Percentiles rank a stretch among this genome's conserved stretches.
Conservation (phyloP, 73 alveolate species). For the Tetrahymena borealis region DNA sequence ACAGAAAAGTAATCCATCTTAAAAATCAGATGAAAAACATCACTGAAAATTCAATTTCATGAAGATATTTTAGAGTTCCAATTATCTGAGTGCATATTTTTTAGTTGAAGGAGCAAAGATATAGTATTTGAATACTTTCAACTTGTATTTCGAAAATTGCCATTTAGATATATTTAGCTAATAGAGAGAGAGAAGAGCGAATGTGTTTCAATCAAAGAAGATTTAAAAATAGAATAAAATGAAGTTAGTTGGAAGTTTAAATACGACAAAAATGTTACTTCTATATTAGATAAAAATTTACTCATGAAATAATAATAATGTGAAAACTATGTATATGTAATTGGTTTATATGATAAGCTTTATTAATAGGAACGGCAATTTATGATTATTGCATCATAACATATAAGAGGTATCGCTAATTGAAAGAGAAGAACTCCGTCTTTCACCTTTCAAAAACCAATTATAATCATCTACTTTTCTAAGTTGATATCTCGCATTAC, state of each 20-base stretch:
- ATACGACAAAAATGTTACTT: not conserved
- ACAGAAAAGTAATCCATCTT: too few relatives aligned
- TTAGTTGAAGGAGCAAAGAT: too few relatives aligned
- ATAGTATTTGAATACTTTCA: too few relatives aligned
- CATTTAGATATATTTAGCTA: too few relatives aligned
- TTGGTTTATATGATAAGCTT: not conserved
- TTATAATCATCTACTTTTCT: not conserved
- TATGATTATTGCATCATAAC: not conserved
- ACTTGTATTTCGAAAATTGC: too few relatives aligned
- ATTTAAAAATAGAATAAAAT: not conserved
- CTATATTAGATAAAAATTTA: not conserved
- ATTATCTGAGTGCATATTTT: too few relatives aligned
- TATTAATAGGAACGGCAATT: not conserved
- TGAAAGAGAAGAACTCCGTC: conserved; percentile 1
- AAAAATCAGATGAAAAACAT: too few relatives aligned
- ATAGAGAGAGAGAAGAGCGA: not conserved
- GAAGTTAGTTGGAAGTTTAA: not conserved
- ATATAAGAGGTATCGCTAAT: not conserved
- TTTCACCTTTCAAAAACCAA: not conserved
- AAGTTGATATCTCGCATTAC: not conserved
- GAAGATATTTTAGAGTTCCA: too few relatives aligned
- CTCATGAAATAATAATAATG: not conserved
- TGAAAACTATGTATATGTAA: not conserved
- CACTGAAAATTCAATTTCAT: too few relatives aligned
- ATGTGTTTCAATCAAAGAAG: not conserved